These are phyloP conservation scores for Parascedosporium putredinis DNA, from an alignment of 2,329 filamentous ascomycete genomes.

Conservation along the genomic window DNA sequence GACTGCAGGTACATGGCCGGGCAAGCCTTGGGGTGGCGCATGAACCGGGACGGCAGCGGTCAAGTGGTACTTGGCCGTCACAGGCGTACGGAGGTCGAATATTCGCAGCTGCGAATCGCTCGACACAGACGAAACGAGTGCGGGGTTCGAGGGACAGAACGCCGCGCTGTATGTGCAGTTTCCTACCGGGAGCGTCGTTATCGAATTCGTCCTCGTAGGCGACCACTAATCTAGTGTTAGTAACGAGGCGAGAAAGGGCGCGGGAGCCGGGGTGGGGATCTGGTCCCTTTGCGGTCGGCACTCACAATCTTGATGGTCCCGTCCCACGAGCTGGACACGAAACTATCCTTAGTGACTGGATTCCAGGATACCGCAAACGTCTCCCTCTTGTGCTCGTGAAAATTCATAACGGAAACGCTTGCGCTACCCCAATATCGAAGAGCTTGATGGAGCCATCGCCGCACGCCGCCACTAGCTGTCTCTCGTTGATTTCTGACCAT, in stretches of 20 bases:
- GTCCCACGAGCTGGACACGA: conserved; percentile 90
- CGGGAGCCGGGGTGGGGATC: not conserved
- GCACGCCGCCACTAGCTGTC: conserved; percentile 78
- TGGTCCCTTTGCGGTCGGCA: not conserved
- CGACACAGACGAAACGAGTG: conserved; percentile 76
- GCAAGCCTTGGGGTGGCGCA: conserved; percentile 33
- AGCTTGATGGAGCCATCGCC: conserved; percentile 93
- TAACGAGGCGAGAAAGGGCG: conserved; percentile 1
- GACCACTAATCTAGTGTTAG: conserved; percentile 56
- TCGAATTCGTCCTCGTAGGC: conserved; percentile 60
- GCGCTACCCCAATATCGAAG: conserved; percentile 70
- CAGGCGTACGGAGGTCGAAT: conserved; percentile 83
- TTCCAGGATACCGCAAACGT: conserved; percentile 93
- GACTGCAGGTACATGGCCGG: conserved; percentile 27
- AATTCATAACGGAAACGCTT: conserved; percentile 79
- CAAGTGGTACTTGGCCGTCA: conserved; percentile 79
- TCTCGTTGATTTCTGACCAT: conserved; percentile 95
- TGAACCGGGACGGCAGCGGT: conserved; percentile 77
- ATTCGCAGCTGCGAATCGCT: conserved; percentile 83
- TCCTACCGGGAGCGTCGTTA: conserved; percentile 82
- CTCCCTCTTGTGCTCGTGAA: conserved; percentile 87
- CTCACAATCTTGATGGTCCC: conserved; percentile 80
- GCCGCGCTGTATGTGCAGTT: conserved; percentile 89
- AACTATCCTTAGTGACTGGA: conserved; percentile 78
- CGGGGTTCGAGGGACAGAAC: conserved; percentile 80